These are phyloP conservation scores for Didymella glomerata DNA, from an alignment of 2,329 filamentous ascomycete genomes.

Conservation along the genomic window DNA sequence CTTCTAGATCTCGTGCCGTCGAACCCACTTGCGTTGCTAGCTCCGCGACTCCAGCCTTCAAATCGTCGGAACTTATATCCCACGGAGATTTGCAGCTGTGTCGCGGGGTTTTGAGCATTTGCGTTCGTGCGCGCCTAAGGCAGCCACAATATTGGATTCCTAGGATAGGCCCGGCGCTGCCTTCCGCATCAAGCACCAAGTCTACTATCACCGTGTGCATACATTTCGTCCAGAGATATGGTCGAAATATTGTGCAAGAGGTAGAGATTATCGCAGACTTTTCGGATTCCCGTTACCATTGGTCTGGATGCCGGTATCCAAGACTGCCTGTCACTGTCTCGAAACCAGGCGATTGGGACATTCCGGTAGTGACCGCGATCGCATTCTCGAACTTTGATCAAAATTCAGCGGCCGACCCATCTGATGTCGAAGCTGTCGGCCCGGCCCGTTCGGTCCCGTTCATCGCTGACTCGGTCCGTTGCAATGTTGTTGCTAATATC, in stretches of 20 bases:
- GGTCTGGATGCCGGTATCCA: neutral
- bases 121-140: neutral
- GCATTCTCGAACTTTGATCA: neutral
- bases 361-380: neutral
- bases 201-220: neutral
- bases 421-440: neutral
- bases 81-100: neutral
- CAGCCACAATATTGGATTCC: slow-evolving; percentile 1
- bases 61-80: neutral
- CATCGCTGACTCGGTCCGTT: neutral
- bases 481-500: neutral
- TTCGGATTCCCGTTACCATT: neutral
- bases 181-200: neutral
- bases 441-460: neutral
- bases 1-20: neutral
- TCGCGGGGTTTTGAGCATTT: neutral
- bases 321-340: neutral
- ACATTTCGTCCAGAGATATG: neutral
- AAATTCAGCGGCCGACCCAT: neutral
- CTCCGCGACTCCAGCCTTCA: neutral
- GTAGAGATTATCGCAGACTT: neutral
- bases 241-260: neutral
- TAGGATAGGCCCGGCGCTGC: neutral
- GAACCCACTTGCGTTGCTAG: neutral
- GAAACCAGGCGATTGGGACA: neutral